Conservation (phyloP, 2,329 filamentous ascomycete species). For the Colletotrichum higginsianum region DNA sequence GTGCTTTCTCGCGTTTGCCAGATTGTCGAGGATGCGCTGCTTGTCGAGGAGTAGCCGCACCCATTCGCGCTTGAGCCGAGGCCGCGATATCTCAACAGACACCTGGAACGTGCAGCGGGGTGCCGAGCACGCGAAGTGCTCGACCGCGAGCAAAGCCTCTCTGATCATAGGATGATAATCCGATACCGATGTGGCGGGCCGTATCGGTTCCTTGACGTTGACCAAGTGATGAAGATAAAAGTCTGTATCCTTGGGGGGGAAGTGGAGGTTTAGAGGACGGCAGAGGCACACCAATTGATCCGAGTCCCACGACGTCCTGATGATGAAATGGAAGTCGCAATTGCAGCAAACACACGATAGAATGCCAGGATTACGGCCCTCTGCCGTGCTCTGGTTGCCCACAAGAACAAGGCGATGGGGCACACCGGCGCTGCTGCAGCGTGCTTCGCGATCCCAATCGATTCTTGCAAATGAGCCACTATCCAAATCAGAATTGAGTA, state of each 20-base stretch:
- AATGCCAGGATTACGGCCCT: constrained; percentile 45
- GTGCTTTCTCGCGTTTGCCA: constrained; percentile 56
- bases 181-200: not conserved
- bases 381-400: constrained; percentile 56
- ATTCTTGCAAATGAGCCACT: constrained; percentile 49
- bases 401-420: constrained; percentile 48
- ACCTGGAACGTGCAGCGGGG: constrained; percentile 59
- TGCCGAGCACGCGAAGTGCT: constrained; percentile 56
- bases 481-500: constrained; percentile 55
- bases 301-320: constrained; percentile 54
- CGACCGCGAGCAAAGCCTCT: constrained; percentile 48
- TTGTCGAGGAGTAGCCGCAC: constrained; percentile 62
- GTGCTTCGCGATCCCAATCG: constrained; percentile 52
- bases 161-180: constrained; percentile 45
- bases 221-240: constrained; percentile 41
- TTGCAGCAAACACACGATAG: constrained; percentile 58
- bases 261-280: constrained; percentile 40
- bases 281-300: constrained; percentile 50
- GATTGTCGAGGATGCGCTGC: constrained; percentile 57
- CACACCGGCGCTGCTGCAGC: constrained; percentile 48
- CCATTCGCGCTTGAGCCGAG: constrained; percentile 61
- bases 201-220: constrained; percentile 12
- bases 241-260: constrained; percentile 23
- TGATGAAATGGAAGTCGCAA: constrained; percentile 60
- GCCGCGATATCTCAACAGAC: constrained; percentile 64